Percentiles rank a stretch among this genome's conserved stretches.
These are phyloP conservation scores for Microstroma glucosiphilum DNA, from an alignment of 1,284 basidiomycete genomes.

Conservation along the genomic window DNA sequence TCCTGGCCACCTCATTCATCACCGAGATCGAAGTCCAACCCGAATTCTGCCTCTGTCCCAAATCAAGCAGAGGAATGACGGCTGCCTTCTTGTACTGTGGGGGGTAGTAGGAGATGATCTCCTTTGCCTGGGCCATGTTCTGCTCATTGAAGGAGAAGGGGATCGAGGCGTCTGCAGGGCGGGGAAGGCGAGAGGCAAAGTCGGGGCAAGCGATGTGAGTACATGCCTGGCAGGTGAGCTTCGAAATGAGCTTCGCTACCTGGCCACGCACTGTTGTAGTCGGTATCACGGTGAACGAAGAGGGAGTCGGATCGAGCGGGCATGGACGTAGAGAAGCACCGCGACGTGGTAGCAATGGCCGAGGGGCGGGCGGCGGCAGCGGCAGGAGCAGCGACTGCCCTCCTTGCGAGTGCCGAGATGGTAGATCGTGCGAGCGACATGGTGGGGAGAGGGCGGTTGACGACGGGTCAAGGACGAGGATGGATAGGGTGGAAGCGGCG, in stretches of 20 bases:
- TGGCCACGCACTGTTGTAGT: slow-evolving; percentile 61
- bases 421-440: slow-evolving; percentile 1
- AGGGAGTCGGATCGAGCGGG: slow-evolving; percentile 36
- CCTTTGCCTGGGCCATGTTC: slow-evolving; percentile 75
- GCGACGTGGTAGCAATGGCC: background rate
- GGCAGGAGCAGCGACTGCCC: background rate
- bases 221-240: slow-evolving; percentile 3
- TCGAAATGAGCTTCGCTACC: slow-evolving; percentile 7
- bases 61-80: slow-evolving; percentile 89
- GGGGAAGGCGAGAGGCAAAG: background rate
- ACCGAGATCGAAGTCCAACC: slow-evolving; percentile 98
- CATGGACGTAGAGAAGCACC: background rate
- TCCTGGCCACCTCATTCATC: slow-evolving; percentile 88
- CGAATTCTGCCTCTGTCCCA: slow-evolving; percentile 94
- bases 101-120: slow-evolving; percentile 88
- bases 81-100: slow-evolving; percentile 93
- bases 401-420: background rate
- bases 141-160: slow-evolving; percentile 77
- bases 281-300: slow-evolving; percentile 72
- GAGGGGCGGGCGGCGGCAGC: background rate
- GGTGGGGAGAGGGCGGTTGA: background rate
- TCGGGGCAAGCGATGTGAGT: background rate
- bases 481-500: no score
- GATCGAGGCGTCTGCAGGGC: slow-evolving; percentile 57
- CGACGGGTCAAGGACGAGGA: background rate